A percentile compares a stretch with the other conserved stretches of the same genome.
Evolutionary conservation across 2,329 filamentous ascomycete species (phyloP).

Genomic region (Scortechinia acanthostroma): DNA sequence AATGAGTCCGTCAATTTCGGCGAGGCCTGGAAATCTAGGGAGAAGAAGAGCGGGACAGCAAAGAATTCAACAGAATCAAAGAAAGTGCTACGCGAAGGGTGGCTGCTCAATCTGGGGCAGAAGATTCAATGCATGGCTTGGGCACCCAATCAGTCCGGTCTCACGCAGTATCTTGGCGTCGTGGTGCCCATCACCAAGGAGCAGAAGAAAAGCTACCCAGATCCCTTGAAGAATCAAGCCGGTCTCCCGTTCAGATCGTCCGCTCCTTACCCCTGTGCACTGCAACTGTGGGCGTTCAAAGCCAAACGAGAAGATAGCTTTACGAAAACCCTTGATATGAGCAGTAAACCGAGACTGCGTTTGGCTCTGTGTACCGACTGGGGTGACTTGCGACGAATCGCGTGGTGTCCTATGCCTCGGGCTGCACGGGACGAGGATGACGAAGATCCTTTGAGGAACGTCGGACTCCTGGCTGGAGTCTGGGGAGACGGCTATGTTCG

Average conservation of each 20-base stretch:
- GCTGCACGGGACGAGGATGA: conserved; percentile 16
- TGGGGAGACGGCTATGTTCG: conserved; percentile 49
- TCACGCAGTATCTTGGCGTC: conserved; percentile 48
- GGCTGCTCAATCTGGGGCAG: conserved; percentile 46
- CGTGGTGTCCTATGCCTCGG: conserved; percentile 43
- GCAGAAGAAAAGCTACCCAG: conserved; percentile 13
- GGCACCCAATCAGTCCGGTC: conserved; percentile 30
- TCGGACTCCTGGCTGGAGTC: conserved; percentile 46
- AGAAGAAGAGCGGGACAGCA: too few species aligned
- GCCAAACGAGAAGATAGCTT: conserved; percentile 16
- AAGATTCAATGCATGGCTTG: conserved; percentile 38
- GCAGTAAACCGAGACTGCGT: conserved; percentile 30
- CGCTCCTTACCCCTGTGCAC: conserved; percentile 32
- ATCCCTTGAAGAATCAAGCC: conserved; percentile 13
- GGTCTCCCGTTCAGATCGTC: conserved; percentile 39
- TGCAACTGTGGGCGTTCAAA: conserved; percentile 52
- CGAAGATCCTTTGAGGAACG: conserved; percentile 13
- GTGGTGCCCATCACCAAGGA: conserved; percentile 24
- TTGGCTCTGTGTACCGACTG: conserved; percentile 46
- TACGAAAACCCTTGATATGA: conserved; percentile 30
- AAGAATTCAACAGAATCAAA: conserved; percentile 24
- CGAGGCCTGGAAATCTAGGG: background rate
- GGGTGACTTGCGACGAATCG: conserved; percentile 42
- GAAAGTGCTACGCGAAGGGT: conserved; percentile 28
- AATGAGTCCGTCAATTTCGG: conserved; percentile 11